Evolutionary conservation across 371 early-diverging fungal species (phyloP).

Genomic region (Rhizopus delemar): DNA sequence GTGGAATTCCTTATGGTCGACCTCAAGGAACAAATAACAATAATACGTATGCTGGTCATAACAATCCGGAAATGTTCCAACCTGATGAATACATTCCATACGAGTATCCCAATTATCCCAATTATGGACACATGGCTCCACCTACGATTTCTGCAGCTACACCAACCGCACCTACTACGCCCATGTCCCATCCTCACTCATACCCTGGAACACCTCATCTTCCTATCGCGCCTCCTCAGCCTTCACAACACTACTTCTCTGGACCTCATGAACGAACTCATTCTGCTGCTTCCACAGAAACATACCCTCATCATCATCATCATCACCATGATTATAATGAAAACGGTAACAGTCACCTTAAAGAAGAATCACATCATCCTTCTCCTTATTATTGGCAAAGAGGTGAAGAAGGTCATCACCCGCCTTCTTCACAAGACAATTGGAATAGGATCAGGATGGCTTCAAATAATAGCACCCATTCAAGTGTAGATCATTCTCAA

Average conservation of each 20-base stretch:
- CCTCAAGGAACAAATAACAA: constrained; percentile 2
- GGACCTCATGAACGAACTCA: background rate
- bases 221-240: background rate
- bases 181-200: constrained; percentile 1
- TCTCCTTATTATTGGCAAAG: constrained; percentile 30
- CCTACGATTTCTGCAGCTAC: background rate
- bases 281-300: background rate
- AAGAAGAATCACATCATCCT: constrained; percentile 1
- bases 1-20: constrained; percentile 56
- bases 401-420: constrained; percentile 2
- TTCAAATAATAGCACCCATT: constrained; percentile 17
- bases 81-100: constrained; percentile 16
- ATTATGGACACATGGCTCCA: background rate
- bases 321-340: background rate
- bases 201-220: constrained; percentile 6
- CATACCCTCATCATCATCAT: background rate
- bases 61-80: constrained; percentile 16
- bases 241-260: background rate
- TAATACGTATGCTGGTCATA: constrained; percentile 16
- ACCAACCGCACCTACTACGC: background rate
- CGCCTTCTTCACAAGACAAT: constrained; percentile 4
- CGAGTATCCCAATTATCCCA: background rate
- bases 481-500: constrained; percentile 25
- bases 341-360: background rate
- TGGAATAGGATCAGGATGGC: constrained; percentile 29